These are phyloP conservation scores for Letharia columbiana DNA, from an alignment of 495 filamentous ascomycete genomes.

Conservation along the genomic window DNA sequence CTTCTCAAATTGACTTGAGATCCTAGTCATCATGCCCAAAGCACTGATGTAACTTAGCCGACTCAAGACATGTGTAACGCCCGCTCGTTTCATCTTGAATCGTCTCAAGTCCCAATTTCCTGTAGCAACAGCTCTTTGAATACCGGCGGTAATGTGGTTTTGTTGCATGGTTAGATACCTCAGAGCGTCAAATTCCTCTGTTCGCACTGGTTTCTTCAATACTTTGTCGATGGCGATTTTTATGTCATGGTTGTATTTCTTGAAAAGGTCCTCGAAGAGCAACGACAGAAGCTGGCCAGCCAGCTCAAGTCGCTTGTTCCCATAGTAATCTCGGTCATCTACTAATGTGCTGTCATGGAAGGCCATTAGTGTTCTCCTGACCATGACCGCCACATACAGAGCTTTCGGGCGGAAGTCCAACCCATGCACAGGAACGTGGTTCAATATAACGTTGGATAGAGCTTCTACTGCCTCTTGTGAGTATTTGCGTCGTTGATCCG, in stretches of 20 bases:
- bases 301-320: slow-evolving; percentile 92
- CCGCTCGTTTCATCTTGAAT: slow-evolving; percentile 96
- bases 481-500: slow-evolving; percentile 53
- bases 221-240: slow-evolving; percentile 90
- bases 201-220: slow-evolving; percentile 78
- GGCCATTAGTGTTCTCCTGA: slow-evolving; percentile 85
- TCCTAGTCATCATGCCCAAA: slow-evolving; percentile 99
- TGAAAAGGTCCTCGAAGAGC: slow-evolving; percentile 95
- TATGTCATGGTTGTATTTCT: slow-evolving; percentile 78
- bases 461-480: slow-evolving; percentile 87
- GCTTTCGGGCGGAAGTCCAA: slow-evolving; percentile 93
- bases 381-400: slow-evolving; percentile 93
- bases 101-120: slow-evolving; percentile 97
- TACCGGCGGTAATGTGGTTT: slow-evolving; percentile 74
- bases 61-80: slow-evolving; percentile 93
- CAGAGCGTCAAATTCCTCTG: slow-evolving; percentile 75
- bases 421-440: slow-evolving; percentile 82
- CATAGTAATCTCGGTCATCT: slow-evolving; percentile 95
- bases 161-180: slow-evolving; percentile 67
- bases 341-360: slow-evolving; percentile 78
- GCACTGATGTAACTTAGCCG: slow-evolving; percentile 93
- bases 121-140: slow-evolving; percentile 90
- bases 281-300: slow-evolving; percentile 91
- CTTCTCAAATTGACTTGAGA: slow-evolving; percentile 97
- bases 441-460: slow-evolving; percentile 80